Evolutionary conservation across 371 early-diverging fungal genomes (phyloP), one percentile per base, ranked within the genome.

Genomic region (Saksenaea vasiformis): DNA sequence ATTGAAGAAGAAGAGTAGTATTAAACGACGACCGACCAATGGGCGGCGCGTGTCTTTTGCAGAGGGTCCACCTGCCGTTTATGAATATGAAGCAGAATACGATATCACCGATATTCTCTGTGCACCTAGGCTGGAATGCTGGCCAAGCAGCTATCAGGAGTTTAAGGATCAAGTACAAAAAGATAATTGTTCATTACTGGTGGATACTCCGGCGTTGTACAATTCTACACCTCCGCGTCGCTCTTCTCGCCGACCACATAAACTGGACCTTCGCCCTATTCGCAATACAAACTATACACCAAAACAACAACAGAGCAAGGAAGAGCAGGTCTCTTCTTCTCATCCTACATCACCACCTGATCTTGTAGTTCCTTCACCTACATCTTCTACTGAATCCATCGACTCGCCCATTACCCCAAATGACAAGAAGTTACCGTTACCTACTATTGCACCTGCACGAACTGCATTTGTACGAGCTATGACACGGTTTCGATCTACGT

Each of bases 11-110:
- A 47, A 47, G 22, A 47, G 51, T 22, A 47, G 51, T 22, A 47
- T 47, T 22, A 47, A 26, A 47, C n/a, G 51, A 47, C 51, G 51
- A 19, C 51, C 54, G 54, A 59, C 56, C 36, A 51, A 41, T 41
- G 54, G 65, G 17, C 61, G 66, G 39, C 64, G 58, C 59, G 80
- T 79, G 15, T 61, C 68, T 22, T 79, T 79, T 38, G 57, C 69
- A n/a, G 37, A 47, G 1, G 71, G 65, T 2, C 71, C 77, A 53
- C 80, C 80, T 9, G 34, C 31, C 9, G 57, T 79, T 2, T 60
- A 68, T 61, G 80, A 79, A 65, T 79, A 79, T 43, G 80, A 79
- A 22, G 51, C 72, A 35, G 77, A 79, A 64, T 35, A 47, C 22
- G 51, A 47, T 22, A n/a, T 22, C 10, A 22, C 51, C 22, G 51